phyloP scores from a whole-genome alignment of 1,284 basidiomycete genomes.

The Phaffia rhodozyma region DNA sequence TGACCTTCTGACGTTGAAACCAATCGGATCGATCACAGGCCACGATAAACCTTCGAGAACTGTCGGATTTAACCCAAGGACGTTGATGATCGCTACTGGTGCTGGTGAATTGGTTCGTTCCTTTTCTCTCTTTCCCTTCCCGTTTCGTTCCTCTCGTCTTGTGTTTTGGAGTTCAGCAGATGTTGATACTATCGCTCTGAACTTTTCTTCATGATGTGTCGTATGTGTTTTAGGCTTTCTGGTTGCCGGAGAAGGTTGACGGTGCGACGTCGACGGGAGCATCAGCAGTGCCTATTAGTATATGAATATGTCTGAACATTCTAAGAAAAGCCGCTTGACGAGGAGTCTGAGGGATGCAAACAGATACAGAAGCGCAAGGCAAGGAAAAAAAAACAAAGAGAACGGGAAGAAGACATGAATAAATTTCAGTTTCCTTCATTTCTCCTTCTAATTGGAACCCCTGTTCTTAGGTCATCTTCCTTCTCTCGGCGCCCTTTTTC shows the following conservation, averaged over 20 bases:
- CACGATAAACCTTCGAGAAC: slow-evolving; percentile 51
- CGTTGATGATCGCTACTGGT: slow-evolving; percentile 76
- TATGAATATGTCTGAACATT: too few species aligned
- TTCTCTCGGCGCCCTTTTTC: neutral
- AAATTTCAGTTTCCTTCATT: too few species aligned
- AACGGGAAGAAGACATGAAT: too few species aligned
- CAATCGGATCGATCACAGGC: neutral
- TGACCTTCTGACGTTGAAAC: slow-evolving; percentile 38
- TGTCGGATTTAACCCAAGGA: slow-evolving; percentile 74
- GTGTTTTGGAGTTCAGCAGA: neutral
- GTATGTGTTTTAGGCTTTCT: slow-evolving; percentile 19
- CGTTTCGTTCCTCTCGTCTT: neutral
- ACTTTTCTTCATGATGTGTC: neutral
- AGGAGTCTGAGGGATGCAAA: too few species aligned
- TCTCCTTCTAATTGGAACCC: too few species aligned
- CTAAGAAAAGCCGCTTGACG: too few species aligned
- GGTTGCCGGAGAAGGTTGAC: slow-evolving; percentile 20
- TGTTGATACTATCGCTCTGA: neutral
- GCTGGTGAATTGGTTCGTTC: slow-evolving; percentile 67
- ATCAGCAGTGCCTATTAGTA: too few species aligned
- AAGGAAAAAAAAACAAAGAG: too few species aligned
- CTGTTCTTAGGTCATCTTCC: too few species aligned
- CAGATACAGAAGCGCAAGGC: too few species aligned
- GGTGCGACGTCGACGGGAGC: neutral
- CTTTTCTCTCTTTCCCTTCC: slow-evolving; percentile 13